phyloP scores from a whole-genome alignment of 495 filamentous ascomycete species.

The Xylaria longipes region DNA sequence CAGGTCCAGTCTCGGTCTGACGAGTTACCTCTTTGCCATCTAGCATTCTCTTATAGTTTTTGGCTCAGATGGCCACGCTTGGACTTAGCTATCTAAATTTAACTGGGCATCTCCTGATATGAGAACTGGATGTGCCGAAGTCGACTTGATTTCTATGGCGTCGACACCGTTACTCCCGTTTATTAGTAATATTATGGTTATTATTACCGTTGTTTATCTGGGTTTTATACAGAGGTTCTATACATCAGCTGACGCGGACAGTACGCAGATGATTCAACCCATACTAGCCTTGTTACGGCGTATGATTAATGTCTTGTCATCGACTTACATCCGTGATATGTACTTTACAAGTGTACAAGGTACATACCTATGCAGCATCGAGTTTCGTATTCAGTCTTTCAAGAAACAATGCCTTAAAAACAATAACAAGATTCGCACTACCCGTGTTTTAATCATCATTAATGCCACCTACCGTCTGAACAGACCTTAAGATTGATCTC shows the following conservation, averaged over 20 bases:
- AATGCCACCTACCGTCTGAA: too few relatives aligned
- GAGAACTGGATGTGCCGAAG: not conserved
- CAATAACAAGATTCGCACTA: too few relatives aligned
- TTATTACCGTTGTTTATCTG: not conserved
- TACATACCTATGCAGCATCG: too few relatives aligned
- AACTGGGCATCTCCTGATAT: not conserved
- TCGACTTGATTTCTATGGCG: not conserved
- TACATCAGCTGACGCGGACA: not conserved
- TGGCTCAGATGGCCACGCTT: not conserved
- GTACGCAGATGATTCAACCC: not conserved
- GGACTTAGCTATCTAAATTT: constrained; percentile 9
- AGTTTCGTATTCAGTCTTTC: too few relatives aligned
- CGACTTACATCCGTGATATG: too few relatives aligned
- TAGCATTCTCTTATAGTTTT: not conserved
- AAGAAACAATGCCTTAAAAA: not conserved
- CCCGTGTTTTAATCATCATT: too few relatives aligned
- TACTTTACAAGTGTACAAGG: too few relatives aligned
- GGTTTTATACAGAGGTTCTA: not conserved
- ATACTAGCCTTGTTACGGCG: too few relatives aligned
- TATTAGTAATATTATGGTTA: constrained; percentile 7
- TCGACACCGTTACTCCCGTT: not conserved
- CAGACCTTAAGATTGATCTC: too few relatives aligned
- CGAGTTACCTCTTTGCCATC: not conserved
- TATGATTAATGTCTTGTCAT: too few relatives aligned
- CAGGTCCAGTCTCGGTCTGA: not conserved